Evolutionary conservation across 2,329 filamentous ascomycete species (phyloP).

Genomic region (Alternaria metachromatica): DNA sequence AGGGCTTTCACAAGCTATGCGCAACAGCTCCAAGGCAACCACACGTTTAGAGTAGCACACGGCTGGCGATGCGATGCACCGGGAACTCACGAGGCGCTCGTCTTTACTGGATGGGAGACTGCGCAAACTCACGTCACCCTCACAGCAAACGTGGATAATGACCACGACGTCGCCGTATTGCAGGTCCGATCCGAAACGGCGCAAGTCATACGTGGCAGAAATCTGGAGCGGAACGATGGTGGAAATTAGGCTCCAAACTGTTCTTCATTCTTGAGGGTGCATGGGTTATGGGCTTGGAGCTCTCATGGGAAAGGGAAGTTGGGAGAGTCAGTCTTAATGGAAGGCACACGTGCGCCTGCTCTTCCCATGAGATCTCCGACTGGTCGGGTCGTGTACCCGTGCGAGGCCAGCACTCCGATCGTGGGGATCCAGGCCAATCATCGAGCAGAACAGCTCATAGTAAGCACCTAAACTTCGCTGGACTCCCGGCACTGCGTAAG

Average conservation of each 20-base stretch:
- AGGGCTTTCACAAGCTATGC: slow-evolving; percentile 18
- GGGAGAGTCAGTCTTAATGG: not conserved
- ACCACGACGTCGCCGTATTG: slow-evolving; percentile 13
- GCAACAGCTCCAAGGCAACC: slow-evolving; percentile 21
- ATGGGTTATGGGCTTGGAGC: not conserved
- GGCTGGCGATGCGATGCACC: slow-evolving; percentile 35
- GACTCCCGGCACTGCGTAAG: not conserved
- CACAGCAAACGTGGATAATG: slow-evolving; percentile 3
- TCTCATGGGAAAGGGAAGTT: not conserved
- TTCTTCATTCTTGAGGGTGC: not conserved
- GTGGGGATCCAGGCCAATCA: not conserved
- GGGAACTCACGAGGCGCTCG: slow-evolving; percentile 28
- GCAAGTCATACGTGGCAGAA: slow-evolving; percentile 22
- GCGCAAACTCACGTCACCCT: slow-evolving; percentile 23
- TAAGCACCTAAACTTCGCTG: not conserved
- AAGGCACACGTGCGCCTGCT: not conserved
- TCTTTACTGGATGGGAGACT: slow-evolving; percentile 34
- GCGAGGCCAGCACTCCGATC: not conserved
- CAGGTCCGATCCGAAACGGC: slow-evolving; percentile 17
- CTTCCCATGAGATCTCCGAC: not conserved
- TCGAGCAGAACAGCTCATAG: not conserved
- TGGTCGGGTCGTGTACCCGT: slow-evolving; percentile 2
- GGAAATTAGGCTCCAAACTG: not conserved
- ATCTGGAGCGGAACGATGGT: slow-evolving; percentile 25
- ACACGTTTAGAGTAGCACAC: slow-evolving; percentile 23